Evolutionary conservation across 768 basidiomycete genomes (phyloP).

Genomic region (Neoboletus brunneissimus): DNA sequence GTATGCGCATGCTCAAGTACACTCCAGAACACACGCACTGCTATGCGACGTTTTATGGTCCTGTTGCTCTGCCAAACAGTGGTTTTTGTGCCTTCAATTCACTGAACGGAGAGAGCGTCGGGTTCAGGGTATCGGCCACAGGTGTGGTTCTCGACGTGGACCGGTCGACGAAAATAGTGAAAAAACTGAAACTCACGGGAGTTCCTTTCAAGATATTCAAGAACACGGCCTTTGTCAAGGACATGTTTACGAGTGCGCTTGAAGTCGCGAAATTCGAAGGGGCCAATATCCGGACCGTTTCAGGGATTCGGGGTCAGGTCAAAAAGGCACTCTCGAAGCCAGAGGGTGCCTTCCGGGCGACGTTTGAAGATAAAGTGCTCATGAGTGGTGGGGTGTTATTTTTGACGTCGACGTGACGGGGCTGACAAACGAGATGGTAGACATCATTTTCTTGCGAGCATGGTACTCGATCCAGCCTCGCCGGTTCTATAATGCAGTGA

Average conservation of each 20-base stretch:
- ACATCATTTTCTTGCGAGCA: slow-evolving; percentile 91
- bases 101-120: slow-evolving; percentile 57
- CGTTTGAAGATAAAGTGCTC: slow-evolving; percentile 96
- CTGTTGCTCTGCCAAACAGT: slow-evolving; percentile 87
- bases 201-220: slow-evolving; percentile 97
- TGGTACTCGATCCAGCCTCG: slow-evolving; percentile 97
- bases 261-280: slow-evolving; percentile 99
- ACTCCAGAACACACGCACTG: slow-evolving; percentile 99
- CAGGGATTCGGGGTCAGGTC: slow-evolving; percentile 93
- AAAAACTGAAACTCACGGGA: slow-evolving; percentile 96
- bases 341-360: slow-evolving; percentile 92
- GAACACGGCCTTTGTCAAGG: slow-evolving; percentile 96
- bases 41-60: slow-evolving; percentile 96
- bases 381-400: slow-evolving; percentile 75
- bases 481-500: slow-evolving; percentile 96
- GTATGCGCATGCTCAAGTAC: slow-evolving; percentile 99
- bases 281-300: slow-evolving; percentile 93
- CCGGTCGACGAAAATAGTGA: slow-evolving; percentile 90
- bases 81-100: slow-evolving; percentile 98
- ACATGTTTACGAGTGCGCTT: slow-evolving; percentile 92
- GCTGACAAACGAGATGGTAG: slow-evolving; percentile 38
- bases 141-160: slow-evolving; percentile 95
- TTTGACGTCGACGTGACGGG: not conserved
- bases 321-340: slow-evolving; percentile 96
- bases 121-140: slow-evolving; percentile 89